Conservation (phyloP, 495 filamentous ascomycete species). For the Tuber magnatum region DNA sequence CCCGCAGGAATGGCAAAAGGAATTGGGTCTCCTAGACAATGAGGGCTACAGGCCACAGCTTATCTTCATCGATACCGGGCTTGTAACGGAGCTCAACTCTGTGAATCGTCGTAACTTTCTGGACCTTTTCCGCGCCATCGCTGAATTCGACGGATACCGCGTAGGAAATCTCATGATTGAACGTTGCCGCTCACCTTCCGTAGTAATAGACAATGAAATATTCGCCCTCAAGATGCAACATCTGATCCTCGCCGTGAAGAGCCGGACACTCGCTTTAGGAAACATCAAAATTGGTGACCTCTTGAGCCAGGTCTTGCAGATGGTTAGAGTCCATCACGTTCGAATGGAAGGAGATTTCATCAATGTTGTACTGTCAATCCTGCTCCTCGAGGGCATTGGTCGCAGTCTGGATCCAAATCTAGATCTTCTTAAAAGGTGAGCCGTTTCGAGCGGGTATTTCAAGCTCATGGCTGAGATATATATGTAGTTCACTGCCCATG, state of each 20-base stretch:
- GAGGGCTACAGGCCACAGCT: constrained; percentile 92
- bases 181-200: constrained; percentile 81
- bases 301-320: constrained; percentile 75
- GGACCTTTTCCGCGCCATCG: constrained; percentile 89
- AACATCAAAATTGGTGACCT: constrained; percentile 97
- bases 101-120: constrained; percentile 86
- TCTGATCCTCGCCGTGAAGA: constrained; percentile 82
- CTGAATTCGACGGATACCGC: constrained; percentile 94
- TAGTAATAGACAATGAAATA: constrained; percentile 76
- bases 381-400: constrained; percentile 91
- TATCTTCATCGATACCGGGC: constrained; percentile 94
- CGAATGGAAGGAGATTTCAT: constrained; percentile 96
- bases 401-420: constrained; percentile 75
- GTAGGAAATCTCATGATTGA: constrained; percentile 95
- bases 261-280: constrained; percentile 79
- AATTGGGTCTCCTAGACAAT: constrained; percentile 68
- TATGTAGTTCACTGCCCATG: constrained; percentile 75
- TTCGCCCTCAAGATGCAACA: constrained; percentile 97
- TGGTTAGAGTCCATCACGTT: constrained; percentile 92
- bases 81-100: constrained; percentile 87
- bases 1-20: constrained; percentile 59
- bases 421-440: constrained; percentile 75
- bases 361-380: constrained; percentile 92
- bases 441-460: constrained; percentile 40
- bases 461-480: constrained; percentile 60